Percentiles rank a stretch among this genome's conserved stretches.
Conservation (phyloP, 2,329 filamentous ascomycete species). For the Aspergillus intermedius region DNA sequence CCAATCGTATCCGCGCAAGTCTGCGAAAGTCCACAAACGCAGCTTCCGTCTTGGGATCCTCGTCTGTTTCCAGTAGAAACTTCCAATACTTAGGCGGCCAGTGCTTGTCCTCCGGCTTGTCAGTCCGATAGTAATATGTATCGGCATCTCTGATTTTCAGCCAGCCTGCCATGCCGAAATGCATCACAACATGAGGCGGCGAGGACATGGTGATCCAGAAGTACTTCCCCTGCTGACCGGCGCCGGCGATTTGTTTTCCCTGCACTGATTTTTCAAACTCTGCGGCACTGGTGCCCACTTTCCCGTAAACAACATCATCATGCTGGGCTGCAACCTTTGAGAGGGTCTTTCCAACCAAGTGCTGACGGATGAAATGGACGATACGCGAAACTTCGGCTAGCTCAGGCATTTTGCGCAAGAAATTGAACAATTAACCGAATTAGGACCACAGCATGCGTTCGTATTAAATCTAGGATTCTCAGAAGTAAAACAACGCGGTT, state of each 20-base stretch:
- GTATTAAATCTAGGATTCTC: not conserved
- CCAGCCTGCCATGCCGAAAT: conserved; percentile 78
- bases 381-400: conserved; percentile 67
- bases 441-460: not conserved
- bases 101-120: conserved; percentile 49
- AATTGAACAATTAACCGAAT: not conserved
- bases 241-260: conserved; percentile 64
- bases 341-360: conserved; percentile 79
- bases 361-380: conserved; percentile 74
- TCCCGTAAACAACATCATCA: conserved; percentile 82
- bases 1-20: conserved; percentile 70
- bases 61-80: conserved; percentile 65
- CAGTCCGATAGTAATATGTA: conserved; percentile 71
- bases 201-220: conserved; percentile 80
- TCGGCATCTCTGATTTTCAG: conserved; percentile 75
- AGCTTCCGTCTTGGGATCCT: conserved; percentile 54
- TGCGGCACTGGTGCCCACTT: conserved; percentile 71
- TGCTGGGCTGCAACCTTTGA: conserved; percentile 63
- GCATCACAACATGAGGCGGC: conserved; percentile 81
- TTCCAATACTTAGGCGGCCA: conserved; percentile 94
- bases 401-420: conserved; percentile 38
- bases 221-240: conserved; percentile 90
- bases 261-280: conserved; percentile 68
- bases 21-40: conserved; percentile 82
- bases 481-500: not conserved